Percentiles rank a stretch among this genome's conserved stretches.
Evolutionary conservation across 768 basidiomycete genomes (phyloP).

Genomic region (Lactifluus echinatus): DNA sequence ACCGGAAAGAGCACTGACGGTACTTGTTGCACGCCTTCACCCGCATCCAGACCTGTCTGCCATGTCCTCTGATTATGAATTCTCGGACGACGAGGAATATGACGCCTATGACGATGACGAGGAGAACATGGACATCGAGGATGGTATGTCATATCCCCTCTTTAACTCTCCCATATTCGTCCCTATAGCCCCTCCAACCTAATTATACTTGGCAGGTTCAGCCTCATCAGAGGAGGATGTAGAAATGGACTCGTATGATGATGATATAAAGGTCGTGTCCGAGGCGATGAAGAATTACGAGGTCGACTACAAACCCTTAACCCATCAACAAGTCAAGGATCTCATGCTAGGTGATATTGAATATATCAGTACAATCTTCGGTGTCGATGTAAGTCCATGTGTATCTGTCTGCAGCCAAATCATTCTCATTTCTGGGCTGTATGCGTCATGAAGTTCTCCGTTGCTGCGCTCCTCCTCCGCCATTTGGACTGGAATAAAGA

Average conservation of each 20-base stretch:
- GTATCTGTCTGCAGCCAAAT: background rate
- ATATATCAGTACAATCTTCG: constrained; percentile 82
- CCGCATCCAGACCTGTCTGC: constrained; percentile 7
- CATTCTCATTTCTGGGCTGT: background rate
- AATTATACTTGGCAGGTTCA: constrained; percentile 28
- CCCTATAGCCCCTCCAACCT: constrained; percentile 21
- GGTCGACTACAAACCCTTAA: constrained; percentile 73
- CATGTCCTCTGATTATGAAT: constrained; percentile 60
- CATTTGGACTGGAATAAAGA: constrained; percentile 94
- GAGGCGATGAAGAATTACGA: constrained; percentile 68
- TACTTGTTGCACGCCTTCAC: constrained; percentile 2
- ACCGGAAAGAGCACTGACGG: background rate
- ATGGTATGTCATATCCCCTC: constrained; percentile 31
- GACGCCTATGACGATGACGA: constrained; percentile 67
- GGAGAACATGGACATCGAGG: constrained; percentile 54
- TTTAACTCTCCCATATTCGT: constrained; percentile 16
- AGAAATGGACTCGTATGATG: constrained; percentile 56
- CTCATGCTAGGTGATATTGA: constrained; percentile 73
- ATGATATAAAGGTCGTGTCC: constrained; percentile 51
- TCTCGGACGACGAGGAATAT: constrained; percentile 52
- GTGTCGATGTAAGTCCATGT: constrained; percentile 66
- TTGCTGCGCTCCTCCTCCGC: constrained; percentile 72
- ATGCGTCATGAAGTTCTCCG: constrained; percentile 39
- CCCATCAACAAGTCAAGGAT: constrained; percentile 62
- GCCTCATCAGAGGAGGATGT: constrained; percentile 51